Base-by-base conservation (phyloP, 1,139 yeast species). In the Suhomyces taliae region DNA sequence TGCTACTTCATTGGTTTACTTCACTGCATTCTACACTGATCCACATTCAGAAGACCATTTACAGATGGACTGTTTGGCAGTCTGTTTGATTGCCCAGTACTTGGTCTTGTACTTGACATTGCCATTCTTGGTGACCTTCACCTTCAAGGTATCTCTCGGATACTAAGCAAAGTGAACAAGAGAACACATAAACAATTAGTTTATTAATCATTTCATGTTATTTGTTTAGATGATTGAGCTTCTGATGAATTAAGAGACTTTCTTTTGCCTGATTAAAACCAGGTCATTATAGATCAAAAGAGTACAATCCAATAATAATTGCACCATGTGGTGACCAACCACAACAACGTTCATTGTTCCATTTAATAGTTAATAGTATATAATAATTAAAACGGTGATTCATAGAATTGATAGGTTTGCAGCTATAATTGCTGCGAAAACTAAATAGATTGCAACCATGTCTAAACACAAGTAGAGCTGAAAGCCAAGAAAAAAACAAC, bases 41-140 rank as follows among this genome's bases (percentile, higher is more conserved):
- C 82, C 87, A 1, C 74, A 72, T 40, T 70, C 79, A 8, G 81
- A 73, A 1, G 81, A 79, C 27, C 87, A 85, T 59, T 59, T 82
- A 9, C 96, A 89, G 64, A 83, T 90, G 85, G 95, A 90, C 58
- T 85, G 91, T 61, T 71, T 90, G 51, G 95, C 96, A 0, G 73
- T 88, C 11, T 74, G 82, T 37, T 78, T 89, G 53, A 80, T 90
- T 50, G 75, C 78, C 43, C 95, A 89, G 60, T 90, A 90, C 59
- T 62, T 78, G 2, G 55, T 81, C 7, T 67, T 88, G 50, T 79
- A 80, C 44, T 59, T 88, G 24, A 75, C 89, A 8, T 66, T 88
- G 52, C 90, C 95, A 10, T 76, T 85, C 53, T 72, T 84, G 52
- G 85, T 86, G 3, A 78, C 87, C 7, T 86, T 84, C 50, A 66